These are phyloP conservation scores for Blastobotrys buckinghamii DNA, from an alignment of 1,139 yeast genomes.

Conservation along the genomic window DNA sequence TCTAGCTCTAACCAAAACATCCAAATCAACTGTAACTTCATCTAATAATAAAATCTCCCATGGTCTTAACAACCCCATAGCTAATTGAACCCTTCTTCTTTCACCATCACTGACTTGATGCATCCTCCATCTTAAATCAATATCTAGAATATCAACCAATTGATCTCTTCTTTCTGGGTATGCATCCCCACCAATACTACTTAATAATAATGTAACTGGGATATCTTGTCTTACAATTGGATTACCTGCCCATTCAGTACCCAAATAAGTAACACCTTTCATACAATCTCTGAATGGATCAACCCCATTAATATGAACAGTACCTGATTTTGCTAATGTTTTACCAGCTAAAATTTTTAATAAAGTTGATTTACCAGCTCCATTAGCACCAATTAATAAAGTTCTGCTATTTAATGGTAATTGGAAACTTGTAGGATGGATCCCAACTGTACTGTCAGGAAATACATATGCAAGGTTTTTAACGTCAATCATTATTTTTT, in stretches of 20 bases:
- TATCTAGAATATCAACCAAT: constrained; percentile 69
- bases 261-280: constrained; percentile 80
- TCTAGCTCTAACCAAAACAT: constrained; percentile 80
- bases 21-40: constrained; percentile 94
- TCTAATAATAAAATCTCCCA: constrained; percentile 82
- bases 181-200: constrained; percentile 76
- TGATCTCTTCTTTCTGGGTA: constrained; percentile 71
- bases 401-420: constrained; percentile 72
- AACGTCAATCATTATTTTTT: constrained; percentile 46
- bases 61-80: constrained; percentile 88
- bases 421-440: constrained; percentile 53
- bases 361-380: constrained; percentile 93
- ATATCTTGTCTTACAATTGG: constrained; percentile 86
- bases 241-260: constrained; percentile 97
- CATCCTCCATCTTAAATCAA: constrained; percentile 90
- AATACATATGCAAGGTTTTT: constrained; percentile 63
- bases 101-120: constrained; percentile 90
- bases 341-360: constrained; percentile 85
- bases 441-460: constrained; percentile 60
- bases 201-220: constrained; percentile 70
- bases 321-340: constrained; percentile 71
- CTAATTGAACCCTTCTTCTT: constrained; percentile 85
- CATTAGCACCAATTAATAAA: constrained; percentile 85
- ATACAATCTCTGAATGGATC: constrained; percentile 71
- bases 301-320: constrained; percentile 58